phyloP scores from a whole-genome alignment of 805 yeast genomes.

The Cyberlindnera galapagoensis region DNA sequence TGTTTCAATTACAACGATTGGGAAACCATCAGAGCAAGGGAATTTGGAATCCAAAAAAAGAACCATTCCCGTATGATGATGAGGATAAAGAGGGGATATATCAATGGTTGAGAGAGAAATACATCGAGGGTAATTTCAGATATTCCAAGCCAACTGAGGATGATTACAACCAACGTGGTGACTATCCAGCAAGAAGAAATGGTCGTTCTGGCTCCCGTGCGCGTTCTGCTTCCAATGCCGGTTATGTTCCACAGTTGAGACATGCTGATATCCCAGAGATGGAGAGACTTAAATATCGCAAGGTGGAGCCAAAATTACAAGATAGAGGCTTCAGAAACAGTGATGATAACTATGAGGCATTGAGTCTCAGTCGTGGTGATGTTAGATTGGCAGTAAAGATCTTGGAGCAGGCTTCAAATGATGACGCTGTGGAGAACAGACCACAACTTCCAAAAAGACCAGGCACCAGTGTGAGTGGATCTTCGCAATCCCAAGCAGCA shows the following conservation, averaged over 20 bases:
- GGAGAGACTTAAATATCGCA: constrained; percentile 45
- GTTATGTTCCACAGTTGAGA: constrained; percentile 33
- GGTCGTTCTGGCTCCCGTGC: constrained; percentile 2
- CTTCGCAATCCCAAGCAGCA: background rate
- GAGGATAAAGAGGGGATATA: constrained; percentile 61
- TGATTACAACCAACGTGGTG: constrained; percentile 21
- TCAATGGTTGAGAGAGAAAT: constrained; percentile 59
- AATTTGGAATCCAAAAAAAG: constrained; percentile 62
- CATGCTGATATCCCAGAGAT: constrained; percentile 48
- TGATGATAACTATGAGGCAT: constrained; percentile 58
- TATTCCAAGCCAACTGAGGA: constrained; percentile 23
- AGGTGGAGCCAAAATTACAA: constrained; percentile 41
- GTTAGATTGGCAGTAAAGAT: constrained; percentile 53
- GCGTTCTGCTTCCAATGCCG: constrained; percentile 10
- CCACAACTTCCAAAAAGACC: constrained; percentile 41
- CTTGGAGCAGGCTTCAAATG: constrained; percentile 33
- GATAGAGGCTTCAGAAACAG: constrained; percentile 52
- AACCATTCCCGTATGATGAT: constrained; percentile 69
- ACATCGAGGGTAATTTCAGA: constrained; percentile 53
- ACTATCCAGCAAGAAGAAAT: constrained; percentile 1
- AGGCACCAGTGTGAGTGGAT: no score
- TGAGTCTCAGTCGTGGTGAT: constrained; percentile 53
- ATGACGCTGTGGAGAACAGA: constrained; percentile 34
- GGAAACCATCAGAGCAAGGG: constrained; percentile 60
- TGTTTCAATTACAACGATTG: constrained; percentile 33